Base-by-base conservation (phyloP, 2,329 filamentous ascomycete genomes). In the Phoma sp. region DNA sequence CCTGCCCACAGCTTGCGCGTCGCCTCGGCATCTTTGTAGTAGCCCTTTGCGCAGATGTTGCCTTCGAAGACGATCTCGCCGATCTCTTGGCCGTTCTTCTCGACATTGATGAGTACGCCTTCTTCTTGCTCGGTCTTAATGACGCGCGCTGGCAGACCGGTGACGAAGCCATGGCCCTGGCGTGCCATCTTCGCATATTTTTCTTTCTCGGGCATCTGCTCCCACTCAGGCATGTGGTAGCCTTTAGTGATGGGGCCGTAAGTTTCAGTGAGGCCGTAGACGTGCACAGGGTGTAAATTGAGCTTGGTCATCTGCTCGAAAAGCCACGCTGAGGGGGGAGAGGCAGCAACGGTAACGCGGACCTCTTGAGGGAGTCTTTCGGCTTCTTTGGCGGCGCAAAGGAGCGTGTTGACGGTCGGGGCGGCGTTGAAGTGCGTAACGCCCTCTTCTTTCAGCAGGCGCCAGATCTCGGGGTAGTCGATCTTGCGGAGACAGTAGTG, bases 341-440 rank as follows among this genome's bases (percentile, higher is more conserved):
- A 93, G 2, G 93, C 95, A 2, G 95, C 95, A 3, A 99, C 95
- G 0, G 93, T 96, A 5, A 99, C 95, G 13, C 86, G 83, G 8
- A 98, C 92, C 0, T 87, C 84, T 1, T 85, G 77, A 0, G 86
- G 80, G 0, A 99, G 80, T 42, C 76, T 83, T 62, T 83, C 84
- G 2, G 95, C 93, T 72, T 92, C 88, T 36, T 87, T 82, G 3
- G 90, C 84, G 10, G 89, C 89, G 70, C 95, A 96, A 2, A 99
- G 84, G 0, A 98, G 79, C 0, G 93, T 99, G 73, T 98, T 98
- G 47, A 99, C 95, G 0, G 95, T 99, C 0, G 95, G 95, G 0
- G 93, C 95, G 0, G 93, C 93, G 69, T 93, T 96, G 79, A 96
- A 98, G 75, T 99, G 95, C 0, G 92, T 98, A 60, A 99, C 89